Base-by-base conservation (phyloP, 2,329 filamentous ascomycete genomes). In the Pseudopyricularia cyperi region DNA sequence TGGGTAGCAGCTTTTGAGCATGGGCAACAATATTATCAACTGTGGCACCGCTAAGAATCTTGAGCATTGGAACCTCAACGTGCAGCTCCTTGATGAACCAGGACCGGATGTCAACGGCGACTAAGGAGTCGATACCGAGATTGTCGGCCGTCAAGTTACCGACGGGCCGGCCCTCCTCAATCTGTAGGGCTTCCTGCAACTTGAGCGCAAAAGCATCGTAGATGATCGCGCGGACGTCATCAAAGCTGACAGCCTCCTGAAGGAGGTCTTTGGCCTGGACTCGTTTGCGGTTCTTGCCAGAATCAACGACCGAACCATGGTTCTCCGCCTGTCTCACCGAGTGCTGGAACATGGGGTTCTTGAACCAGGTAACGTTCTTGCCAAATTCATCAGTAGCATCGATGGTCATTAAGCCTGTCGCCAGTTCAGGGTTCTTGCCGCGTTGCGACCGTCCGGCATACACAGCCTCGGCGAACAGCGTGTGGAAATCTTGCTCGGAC, bases 11-110 rank as follows among this genome's bases (percentile, higher is more conserved):
- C 17, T 22, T 42, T 19, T 42, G 17, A 19, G 17, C 17, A 19
- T 42, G 37, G 14, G 37, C 37, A 42, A 42, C 7, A 7, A 42
- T 42, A 19, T 42, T n/a, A n/a, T 42, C 37, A n/a, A 42, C 37
- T 9, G 17, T 42, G 5, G 37, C 33, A 30, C 44, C 68, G 8
- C 67, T 61, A 4, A 75, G 56, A 37, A 76, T 64, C 55, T 72
- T 73, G 24, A 76, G 60, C 1, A 74, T 65, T 0, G 72, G 68
- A 2, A 76, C 61, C 39, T 75, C 69, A 3, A 69, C 59, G 2
- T 66, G 56, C 0, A 75, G 48, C 46, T 71, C 63, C 55, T 71
- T 73, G 37, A 67, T 52, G 54, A 75, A 75, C 74, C 74, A 77
- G 3, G 68, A 62, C 4, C 72, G 67, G 6, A 70, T 69, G 65